Conservation (phyloP, 768 basidiomycete genomes). For the Exidia glandulosa region DNA sequence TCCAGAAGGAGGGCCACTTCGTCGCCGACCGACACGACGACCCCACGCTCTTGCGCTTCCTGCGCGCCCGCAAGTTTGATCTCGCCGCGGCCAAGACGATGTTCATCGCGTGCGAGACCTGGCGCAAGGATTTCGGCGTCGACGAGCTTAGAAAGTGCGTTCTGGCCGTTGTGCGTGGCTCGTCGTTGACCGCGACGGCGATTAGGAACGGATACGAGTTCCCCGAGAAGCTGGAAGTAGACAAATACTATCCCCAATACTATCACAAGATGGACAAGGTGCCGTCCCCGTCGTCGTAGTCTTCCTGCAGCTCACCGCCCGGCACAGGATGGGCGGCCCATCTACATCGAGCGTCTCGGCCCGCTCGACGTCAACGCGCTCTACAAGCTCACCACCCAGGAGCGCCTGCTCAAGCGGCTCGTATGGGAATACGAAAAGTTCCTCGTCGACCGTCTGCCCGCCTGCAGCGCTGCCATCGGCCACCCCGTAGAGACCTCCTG, state of each 20-base stretch:
- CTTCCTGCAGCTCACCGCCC: background rate
- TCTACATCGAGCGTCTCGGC: slow-evolving; percentile 92
- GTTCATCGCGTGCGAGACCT: slow-evolving; percentile 72
- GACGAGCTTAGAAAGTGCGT: slow-evolving; percentile 61
- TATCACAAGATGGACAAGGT: slow-evolving; percentile 96
- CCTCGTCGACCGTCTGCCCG: slow-evolving; percentile 67
- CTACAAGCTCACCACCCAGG: slow-evolving; percentile 69
- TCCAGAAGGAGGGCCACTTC: slow-evolving; percentile 49
- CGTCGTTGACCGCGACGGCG: slow-evolving; percentile 1
- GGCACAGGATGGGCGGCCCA: slow-evolving; percentile 77
- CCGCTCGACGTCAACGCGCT: slow-evolving; percentile 79
- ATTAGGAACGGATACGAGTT: slow-evolving; percentile 68
- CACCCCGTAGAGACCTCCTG: slow-evolving; percentile 94
- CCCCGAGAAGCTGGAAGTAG: slow-evolving; percentile 67
- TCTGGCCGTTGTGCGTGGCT: too few relatives aligned
- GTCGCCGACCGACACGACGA: slow-evolving; percentile 61
- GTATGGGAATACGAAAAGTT: slow-evolving; percentile 91
- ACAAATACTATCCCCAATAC: slow-evolving; percentile 91
- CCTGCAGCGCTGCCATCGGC: slow-evolving; percentile 57
- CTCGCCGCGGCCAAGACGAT: slow-evolving; percentile 70
- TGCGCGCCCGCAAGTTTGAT: slow-evolving; percentile 91
- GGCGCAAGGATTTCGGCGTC: slow-evolving; percentile 79
- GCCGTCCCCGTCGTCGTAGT: slow-evolving; percentile 6
- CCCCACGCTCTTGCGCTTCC: slow-evolving; percentile 62
- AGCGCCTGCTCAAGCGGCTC: slow-evolving; percentile 80